A percentile compares a stretch with the other conserved stretches of the same genome.
Conservation (phyloP, 139 green algal species). For the Coelastrella sp. region DNA sequence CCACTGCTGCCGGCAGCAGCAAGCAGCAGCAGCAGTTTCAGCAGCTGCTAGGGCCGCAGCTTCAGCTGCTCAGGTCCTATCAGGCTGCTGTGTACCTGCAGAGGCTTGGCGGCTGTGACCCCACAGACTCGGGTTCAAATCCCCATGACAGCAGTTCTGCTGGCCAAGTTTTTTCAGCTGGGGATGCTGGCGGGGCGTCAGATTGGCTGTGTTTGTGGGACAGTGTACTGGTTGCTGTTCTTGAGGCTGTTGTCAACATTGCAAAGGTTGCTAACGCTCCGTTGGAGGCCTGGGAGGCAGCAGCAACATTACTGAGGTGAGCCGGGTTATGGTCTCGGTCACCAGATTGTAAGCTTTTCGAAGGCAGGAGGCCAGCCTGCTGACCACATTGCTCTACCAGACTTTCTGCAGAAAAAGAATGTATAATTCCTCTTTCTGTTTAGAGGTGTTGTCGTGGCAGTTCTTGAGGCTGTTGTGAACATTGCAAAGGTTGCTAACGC, state of each 20-base stretch:
- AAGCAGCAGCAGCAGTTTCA: conserved; percentile 21
- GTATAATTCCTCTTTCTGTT: too few species aligned
- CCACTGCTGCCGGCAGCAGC: conserved; percentile 32
- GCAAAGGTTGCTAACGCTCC: conserved; percentile 48
- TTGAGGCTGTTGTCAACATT: conserved; percentile 51
- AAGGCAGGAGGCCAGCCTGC: too few species aligned
- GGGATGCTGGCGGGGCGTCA: conserved; percentile 7
- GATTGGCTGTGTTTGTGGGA: conserved; percentile 9
- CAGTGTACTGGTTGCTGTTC: conserved; percentile 18
- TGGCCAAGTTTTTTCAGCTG: not conserved
- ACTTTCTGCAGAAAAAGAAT: too few species aligned
- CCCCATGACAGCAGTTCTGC: not conserved
- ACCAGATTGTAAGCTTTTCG: not conserved
- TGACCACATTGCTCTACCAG: too few species aligned
- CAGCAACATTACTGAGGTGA: conserved; percentile 73
- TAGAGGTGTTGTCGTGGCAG: too few species aligned
- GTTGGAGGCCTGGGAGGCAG: conserved; percentile 82
- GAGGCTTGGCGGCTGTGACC: not conserved
- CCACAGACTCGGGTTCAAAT: not conserved
- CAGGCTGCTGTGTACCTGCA: conserved; percentile 1
- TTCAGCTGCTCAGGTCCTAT: not conserved
- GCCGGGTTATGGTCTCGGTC: not conserved
- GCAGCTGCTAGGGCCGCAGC: not conserved
- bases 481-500: conserved; percentile 48
- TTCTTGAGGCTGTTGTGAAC: conserved; percentile 8